phyloP scores from a whole-genome alignment of 306 rosid genomes.

The Dalbergia cultrata region DNA sequence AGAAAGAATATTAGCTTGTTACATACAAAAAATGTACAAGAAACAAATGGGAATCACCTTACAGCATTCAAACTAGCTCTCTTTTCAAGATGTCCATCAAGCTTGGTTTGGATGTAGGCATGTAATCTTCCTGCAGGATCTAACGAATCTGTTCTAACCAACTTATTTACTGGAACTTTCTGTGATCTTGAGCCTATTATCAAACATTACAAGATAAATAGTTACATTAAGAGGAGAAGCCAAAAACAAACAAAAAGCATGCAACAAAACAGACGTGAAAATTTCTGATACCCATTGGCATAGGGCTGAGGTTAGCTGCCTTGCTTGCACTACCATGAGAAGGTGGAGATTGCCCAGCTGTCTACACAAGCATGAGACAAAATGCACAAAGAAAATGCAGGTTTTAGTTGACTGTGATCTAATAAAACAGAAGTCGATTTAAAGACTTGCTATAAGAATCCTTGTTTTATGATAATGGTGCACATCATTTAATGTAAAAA shows the following conservation, averaged over 20 bases:
- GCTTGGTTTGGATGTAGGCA: conserved; percentile 69
- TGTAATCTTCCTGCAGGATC: conserved; percentile 94
- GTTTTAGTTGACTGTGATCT: conserved; percentile 35
- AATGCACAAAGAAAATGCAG: conserved; percentile 37
- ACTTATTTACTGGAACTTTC: conserved; percentile 85
- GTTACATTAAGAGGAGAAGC: conserved; percentile 28
- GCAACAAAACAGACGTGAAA: conserved; percentile 42
- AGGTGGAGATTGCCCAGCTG: conserved; percentile 58
- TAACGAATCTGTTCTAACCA: conserved; percentile 91
- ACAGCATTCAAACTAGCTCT: conserved; percentile 71
- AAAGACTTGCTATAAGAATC: neutral
- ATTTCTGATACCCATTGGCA: conserved; percentile 54
- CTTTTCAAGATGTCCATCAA: conserved; percentile 56
- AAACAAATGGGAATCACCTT: conserved; percentile 62
- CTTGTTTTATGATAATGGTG: conserved; percentile 7
- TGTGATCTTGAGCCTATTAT: conserved; percentile 69
- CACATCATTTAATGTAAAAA: conserved; percentile 17
- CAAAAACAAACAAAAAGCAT: conserved; percentile 28
- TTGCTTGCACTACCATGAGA: conserved; percentile 46
- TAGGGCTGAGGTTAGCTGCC: conserved; percentile 60
- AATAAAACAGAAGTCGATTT: conserved; percentile 27
- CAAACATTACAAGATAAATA: conserved; percentile 11
- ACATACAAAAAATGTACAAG: conserved; percentile 25
- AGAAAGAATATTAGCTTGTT: conserved; percentile 1
- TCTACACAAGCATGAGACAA: conserved; percentile 52